These are phyloP conservation scores for Lentinula raphanica DNA, from an alignment of 768 basidiomycete species.

Conservation along the genomic window DNA sequence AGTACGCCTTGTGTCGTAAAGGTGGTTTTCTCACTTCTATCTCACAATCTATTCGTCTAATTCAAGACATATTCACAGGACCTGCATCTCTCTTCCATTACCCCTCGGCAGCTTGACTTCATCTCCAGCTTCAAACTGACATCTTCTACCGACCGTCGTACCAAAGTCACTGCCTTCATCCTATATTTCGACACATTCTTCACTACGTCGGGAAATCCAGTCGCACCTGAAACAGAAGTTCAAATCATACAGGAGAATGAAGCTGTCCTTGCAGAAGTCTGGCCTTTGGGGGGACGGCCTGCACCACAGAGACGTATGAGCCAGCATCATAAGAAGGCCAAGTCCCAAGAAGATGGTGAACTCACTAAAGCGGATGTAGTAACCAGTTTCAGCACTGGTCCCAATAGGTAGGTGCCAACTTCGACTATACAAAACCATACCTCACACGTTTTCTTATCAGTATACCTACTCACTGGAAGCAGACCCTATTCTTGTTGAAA, in stretches of 20 bases:
- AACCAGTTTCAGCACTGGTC: slow-evolving; percentile 88
- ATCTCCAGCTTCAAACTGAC: slow-evolving; percentile 68
- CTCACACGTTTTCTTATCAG: slow-evolving; percentile 18
- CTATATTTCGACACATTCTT: slow-evolving; percentile 97
- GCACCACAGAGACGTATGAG: slow-evolving; percentile 58
- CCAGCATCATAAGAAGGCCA: slow-evolving; percentile 13
- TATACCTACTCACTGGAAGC: slow-evolving; percentile 94
- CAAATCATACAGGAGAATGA: slow-evolving; percentile 54
- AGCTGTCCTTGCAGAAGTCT: slow-evolving; percentile 68
- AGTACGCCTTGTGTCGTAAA: slow-evolving; percentile 64
- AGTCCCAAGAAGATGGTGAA: slow-evolving; percentile 6
- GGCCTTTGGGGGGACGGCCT: slow-evolving; percentile 69
- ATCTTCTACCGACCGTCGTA: slow-evolving; percentile 54
- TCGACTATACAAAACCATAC: neutral
- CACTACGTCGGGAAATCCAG: slow-evolving; percentile 47
- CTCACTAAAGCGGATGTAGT: slow-evolving; percentile 23
- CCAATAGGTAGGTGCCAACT: slow-evolving; percentile 34
- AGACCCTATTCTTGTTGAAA: slow-evolving; percentile 81
- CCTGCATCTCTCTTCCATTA: neutral
- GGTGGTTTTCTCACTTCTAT: slow-evolving; percentile 35
- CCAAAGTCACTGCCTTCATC: slow-evolving; percentile 72
- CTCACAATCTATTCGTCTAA: neutral
- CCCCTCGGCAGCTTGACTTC: slow-evolving; percentile 62
- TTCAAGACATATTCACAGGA: neutral
- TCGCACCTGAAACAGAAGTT: slow-evolving; percentile 48